Evolutionary conservation across 164 flowering plant genomes (phyloP), one percentile per base, ranked within the genome.

Genomic region (Vitis rotundifolia): DNA sequence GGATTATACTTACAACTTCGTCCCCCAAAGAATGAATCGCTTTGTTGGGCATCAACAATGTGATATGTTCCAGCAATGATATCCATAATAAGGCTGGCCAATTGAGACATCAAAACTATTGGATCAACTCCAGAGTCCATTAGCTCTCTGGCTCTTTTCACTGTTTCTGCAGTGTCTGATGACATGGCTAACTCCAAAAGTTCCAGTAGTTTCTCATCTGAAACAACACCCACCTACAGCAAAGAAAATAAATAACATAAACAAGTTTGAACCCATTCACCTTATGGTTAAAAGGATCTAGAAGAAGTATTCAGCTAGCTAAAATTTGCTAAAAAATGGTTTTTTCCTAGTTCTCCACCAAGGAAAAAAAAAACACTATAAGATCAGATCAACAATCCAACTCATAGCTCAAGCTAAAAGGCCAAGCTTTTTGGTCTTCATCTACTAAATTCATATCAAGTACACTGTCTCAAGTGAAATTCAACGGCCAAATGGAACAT

Each of bases 61-160:
- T 73, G 87, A 81, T 90, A 84, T 29, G 89, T 85, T 76, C 99
- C 98, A 77, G 98, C 97, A 79, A 95, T 95, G 22, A 92, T 90
- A 79, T 95, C 99, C 94, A 93, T 94, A 68, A 96, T 93, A 58
- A 96, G 92, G 67, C 97, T 89, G 50, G 97, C 99, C 75, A 96
- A 65, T 70, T 96, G 99, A 80, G 98, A 90, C 97, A 88, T 96
- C 72, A 96, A 79, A 59, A 89, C 95, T 78, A 90, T 79, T 64
- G 99, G 98, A 84, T 93, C 98, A 78, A 89, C 85, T 15, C 98
- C 98, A 52, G 91, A 88, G 72, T 91, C 97, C 92, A 96, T 79
- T 77, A 93, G 75, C 70, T 96, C 92, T 71, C 98, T 84, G 22
- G 99, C 97, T 79, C 85, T 84, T 77, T 82, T 93, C 67, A 96